Percentiles rank a stretch among this genome's conserved stretches.
phyloP scores from a whole-genome alignment of 2,329 filamentous ascomycete species.

The Pyricularia sp. region DNA sequence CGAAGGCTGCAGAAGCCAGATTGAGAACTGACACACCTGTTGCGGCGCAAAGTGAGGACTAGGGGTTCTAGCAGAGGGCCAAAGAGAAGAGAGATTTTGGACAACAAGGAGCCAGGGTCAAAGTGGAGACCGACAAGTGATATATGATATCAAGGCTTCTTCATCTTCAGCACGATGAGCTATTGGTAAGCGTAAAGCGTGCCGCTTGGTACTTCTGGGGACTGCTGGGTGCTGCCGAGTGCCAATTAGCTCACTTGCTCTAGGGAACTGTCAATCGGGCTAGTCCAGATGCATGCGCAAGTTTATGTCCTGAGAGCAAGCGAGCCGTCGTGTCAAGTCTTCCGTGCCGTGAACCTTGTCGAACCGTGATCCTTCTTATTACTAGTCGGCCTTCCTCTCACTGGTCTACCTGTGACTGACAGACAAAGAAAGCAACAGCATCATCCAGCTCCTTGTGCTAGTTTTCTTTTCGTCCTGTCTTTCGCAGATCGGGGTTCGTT shows the following conservation, averaged over 20 bases:
- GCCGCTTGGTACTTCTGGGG: too few relatives aligned
- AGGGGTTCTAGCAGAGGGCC: not conserved
- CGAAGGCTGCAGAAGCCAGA: not conserved
- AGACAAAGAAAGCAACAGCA: not conserved
- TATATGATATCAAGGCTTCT: not conserved
- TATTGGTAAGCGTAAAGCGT: not conserved
- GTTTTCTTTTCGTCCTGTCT: not conserved
- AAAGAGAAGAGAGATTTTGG: not conserved
- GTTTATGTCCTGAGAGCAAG: slow-evolving; percentile 4
- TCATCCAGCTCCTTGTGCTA: not conserved
- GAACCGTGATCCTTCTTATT: not conserved
- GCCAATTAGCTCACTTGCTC: not conserved
- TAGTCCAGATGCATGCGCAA: not conserved
- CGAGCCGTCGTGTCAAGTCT: slow-evolving; percentile 10
- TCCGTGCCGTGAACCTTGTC: not conserved
- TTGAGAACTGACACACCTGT: not conserved
- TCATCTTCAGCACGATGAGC: not conserved
- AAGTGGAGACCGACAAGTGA: not conserved
- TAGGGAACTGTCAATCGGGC: not conserved
- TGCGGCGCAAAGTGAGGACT: not conserved
- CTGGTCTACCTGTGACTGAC: not conserved
- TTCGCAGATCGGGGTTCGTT: not conserved
- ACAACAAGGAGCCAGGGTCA: not conserved
- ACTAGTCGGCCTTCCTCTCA: not conserved
- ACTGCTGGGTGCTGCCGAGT: not conserved